Base-by-base conservation (phyloP, 192 early-diverging fungal genomes). In the Rhizoclosmatium globosum region DNA sequence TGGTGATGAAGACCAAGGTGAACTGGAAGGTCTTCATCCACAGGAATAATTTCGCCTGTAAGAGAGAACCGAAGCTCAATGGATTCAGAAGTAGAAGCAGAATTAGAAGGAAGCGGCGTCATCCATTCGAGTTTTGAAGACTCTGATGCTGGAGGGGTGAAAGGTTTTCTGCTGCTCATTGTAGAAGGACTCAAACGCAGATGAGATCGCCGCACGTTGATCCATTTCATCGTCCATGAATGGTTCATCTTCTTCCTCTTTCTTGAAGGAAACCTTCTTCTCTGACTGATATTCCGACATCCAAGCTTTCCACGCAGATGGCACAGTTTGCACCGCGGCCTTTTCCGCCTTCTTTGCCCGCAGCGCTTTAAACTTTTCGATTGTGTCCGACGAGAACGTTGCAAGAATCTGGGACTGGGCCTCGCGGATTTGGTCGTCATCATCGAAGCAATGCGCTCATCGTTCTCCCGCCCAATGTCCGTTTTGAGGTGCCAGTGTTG, bases 1-100 rank as follows among this genome's bases (percentile, higher is more conserved):
- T 98, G 97, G 81, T 98, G 97, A 85, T 97, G 94, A 11, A 98
- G 84, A 3, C 94, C 97, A 1, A 83, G 81, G 67, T 91, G 84
- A 0, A 84, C 79, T 1, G 93, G 90, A 1, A 92, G 81, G 2
- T 93, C 77, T 11, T 79, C 79, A n/a, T 83, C 84, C 11, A 53
- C n/a, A 13, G 87, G 85, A 47, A 97, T 80, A 4, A 95, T 85
- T 38, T 85, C 82, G 11, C 95, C 97, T 41, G 90, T 81, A 60
- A 98, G 94, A 46, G 93, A 94, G 79, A 97, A 97, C 45, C 97
- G 88, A 23, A 90, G 76, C 38, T 88, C 85, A 0, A 90, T 82
- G 3, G 87, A 79, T 7, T 82, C 75, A 48, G 59, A 74, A 44
- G 88, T 87, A 81, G 82, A 76, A 66, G 85, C 79, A 70, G 72